phyloP scores from a whole-genome alignment of 164 flowering plant species.

The Vitis cinerea region DNA sequence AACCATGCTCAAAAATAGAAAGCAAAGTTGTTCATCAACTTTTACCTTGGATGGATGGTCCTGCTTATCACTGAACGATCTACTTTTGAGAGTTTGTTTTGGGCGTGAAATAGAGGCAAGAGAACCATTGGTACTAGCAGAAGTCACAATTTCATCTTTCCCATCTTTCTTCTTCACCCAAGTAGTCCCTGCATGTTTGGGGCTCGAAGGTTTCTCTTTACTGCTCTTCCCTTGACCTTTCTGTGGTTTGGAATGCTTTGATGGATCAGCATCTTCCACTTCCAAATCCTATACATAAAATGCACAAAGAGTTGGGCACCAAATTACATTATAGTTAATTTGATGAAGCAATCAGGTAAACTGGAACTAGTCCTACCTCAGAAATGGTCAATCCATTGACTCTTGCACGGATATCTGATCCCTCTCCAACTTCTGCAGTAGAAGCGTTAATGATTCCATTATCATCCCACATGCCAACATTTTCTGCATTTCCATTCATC shows the following conservation, averaged over 20 bases:
- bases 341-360: not conserved
- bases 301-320: not conserved
- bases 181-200: conserved; percentile 26
- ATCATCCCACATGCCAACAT: conserved; percentile 20
- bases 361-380: conserved; percentile 26
- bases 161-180: conserved; percentile 42
- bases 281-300: conserved; percentile 39
- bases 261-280: conserved; percentile 20
- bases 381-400: conserved; percentile 26
- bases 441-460: conserved; percentile 15
- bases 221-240: conserved; percentile 39
- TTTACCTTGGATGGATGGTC: conserved; percentile 21
- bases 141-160: conserved; percentile 29
- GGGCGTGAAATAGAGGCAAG: conserved; percentile 23
- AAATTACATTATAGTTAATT: not conserved
- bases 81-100: conserved; percentile 42
- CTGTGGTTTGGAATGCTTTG: conserved; percentile 26
- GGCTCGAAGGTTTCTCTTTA: conserved; percentile 39
- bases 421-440: conserved; percentile 21
- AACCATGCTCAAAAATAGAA: not conserved
- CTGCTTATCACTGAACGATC: conserved; percentile 42
- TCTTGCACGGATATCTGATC: conserved; percentile 16
- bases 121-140: conserved; percentile 44
- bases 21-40: not conserved
- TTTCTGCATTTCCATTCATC: conserved; percentile 25